Evolutionary conservation across 2,329 filamentous ascomycete genomes (phyloP), one percentile per base, ranked within the genome.

Genomic region (Magnaporthiopsis incrustans): DNA sequence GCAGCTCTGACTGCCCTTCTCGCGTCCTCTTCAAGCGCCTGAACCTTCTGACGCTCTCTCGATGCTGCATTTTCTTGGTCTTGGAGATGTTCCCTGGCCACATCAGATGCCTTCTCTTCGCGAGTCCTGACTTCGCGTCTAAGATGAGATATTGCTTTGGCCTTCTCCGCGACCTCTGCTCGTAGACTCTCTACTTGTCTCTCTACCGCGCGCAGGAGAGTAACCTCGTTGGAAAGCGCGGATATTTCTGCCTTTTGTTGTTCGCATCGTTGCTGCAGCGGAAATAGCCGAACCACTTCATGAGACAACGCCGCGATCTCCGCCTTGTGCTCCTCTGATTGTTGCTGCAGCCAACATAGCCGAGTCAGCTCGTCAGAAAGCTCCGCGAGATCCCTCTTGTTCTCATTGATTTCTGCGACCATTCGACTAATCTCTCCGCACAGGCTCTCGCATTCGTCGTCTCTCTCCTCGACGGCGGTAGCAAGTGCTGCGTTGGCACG

Each of bases 351-450:
- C n/a, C 22, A 22, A 22, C 18, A 22, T 4, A 53, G 44, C n/a
- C 44, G 44, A 53, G 22, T 25, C 22, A 53, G 2, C 44, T n/a
- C 44, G 0, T 25, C 44, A n/a, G 44, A 53, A n/a, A 53, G 44
- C 6, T 11, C n/a, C 8, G 44, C 44, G 44, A 53, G 6, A 2
- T n/a, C 6, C 8, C n/a, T 11, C 44, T 53, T n/a, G 44, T 53
- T 25, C 22, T 53, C 44, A 25, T 22, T 50, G 11, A 64, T 62
- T 1, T 38, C 35, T 30, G 50, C 32, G n/a, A n/a, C 57, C 1
- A 69, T 59, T 5, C 66, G 53, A 18, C 59, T 63, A 1, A 67
- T 27, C 5, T 67, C 57, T 1, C 11, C 3, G 8, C 60, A 59
- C 26, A 68, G 65, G n/a, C 35, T 61, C 0, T 64, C 61, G 2